Evolutionary conservation across 495 filamentous ascomycete genomes (phyloP).

Genomic region (Aspergillus haitiensis): DNA sequence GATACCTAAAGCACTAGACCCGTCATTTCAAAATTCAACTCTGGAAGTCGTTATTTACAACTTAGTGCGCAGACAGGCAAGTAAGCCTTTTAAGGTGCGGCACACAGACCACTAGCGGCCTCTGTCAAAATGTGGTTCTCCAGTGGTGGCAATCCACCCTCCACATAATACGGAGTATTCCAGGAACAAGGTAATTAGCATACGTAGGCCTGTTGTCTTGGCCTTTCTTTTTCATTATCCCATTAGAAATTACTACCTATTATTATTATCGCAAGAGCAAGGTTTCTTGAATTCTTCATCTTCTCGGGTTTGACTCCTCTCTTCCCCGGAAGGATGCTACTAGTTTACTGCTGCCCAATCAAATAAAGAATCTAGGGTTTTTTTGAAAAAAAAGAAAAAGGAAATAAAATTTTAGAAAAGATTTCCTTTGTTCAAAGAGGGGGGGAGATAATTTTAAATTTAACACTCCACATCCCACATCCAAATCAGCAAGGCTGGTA

Average conservation of each 20-base stretch:
- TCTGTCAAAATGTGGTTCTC: conserved; percentile 8
- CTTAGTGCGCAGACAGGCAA: not conserved
- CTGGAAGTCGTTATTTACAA: too few species aligned
- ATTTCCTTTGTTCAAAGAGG: too few species aligned
- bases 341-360: not conserved
- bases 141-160: conserved; percentile 7
- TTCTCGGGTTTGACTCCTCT: not conserved
- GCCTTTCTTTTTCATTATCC: not conserved
- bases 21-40: too few species aligned
- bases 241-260: not conserved
- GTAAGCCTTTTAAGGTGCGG: conserved; percentile 10
- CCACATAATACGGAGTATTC: conserved; percentile 1
- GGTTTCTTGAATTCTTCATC: not conserved
- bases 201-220: not conserved
- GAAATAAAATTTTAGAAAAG: not conserved
- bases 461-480: too few species aligned
- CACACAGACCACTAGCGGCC: conserved; percentile 17
- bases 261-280: not conserved
- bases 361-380: not conserved
- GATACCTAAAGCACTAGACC: too few species aligned
- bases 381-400: not conserved
- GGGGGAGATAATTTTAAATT: too few species aligned
- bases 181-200: not conserved
- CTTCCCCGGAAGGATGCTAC: conserved; percentile 2
- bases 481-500: not conserved